Evolutionary conservation across 2,329 filamentous ascomycete genomes (phyloP), one percentile per base, ranked within the genome.

Genomic region (Epichloe brachyelytri): DNA sequence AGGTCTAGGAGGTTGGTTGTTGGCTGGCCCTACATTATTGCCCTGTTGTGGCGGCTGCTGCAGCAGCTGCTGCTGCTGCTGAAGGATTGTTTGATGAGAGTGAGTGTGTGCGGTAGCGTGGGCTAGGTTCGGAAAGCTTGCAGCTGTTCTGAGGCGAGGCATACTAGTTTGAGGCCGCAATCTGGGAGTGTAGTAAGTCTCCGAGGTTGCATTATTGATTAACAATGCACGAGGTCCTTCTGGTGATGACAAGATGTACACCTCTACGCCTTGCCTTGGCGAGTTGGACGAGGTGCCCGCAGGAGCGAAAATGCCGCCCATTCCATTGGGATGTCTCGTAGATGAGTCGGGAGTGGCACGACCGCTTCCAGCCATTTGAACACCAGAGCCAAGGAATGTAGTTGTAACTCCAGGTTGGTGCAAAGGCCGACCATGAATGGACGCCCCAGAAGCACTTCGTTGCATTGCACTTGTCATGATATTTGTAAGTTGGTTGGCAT

Each of bases 211-310:
- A 53, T 72, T 71, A 57, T 76, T 79, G 40, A 83, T 65, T 6
- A 84, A 62, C 1, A 84, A 63, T 5, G 73, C 80, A 19, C 74
- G 73, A 1, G 80, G 80, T 0, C 80, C 80, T 41, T 71, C 70
- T 0, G 80, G 79, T 0, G 80, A 83, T 15, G 73, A 77, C 6
- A 84, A 61, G 22, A 84, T 75, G 56, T 82, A 83, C 2, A 82
- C 76, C 53, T 79, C 74, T 0, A 73, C 68, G 2, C 61, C 63
- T 22, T 66, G 65, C 34, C 61, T 60, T 17, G 62, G 46, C 54
- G 55, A 55, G 48, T 53, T 53, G 49, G 48, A 55, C 51, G 46
- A 49, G 36, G n/a, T n/a, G 11, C 12, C 30, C 10, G 30, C 30
- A 8, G 55, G 52, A 11, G 60, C 53, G 36, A 60, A 49, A n/a